Base-by-base conservation (phyloP, 2,329 filamentous ascomycete genomes). In the Curvularia verruculosa region DNA sequence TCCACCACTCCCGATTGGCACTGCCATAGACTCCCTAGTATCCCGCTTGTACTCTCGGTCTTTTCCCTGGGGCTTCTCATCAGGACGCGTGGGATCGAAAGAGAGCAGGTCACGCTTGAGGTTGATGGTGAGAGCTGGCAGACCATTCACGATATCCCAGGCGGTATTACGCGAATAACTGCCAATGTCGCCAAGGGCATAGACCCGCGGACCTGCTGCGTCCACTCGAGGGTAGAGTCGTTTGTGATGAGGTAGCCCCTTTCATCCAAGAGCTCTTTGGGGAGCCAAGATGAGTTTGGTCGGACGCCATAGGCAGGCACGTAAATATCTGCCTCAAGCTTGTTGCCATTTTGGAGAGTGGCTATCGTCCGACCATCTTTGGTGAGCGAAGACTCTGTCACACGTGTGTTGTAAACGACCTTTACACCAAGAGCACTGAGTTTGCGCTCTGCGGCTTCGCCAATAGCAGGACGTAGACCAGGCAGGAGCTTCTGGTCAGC, bases 211-310 rank as follows among this genome's bases (percentile, higher is more conserved):
- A 3, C 79, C 79, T 3, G 78, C 78, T 7, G 61, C 69, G 39
- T 80, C 78, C 40, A 82, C 79, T 19, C 82, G 79, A 82, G 72
- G 1, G 79, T 83, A 9, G 65, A 50, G 0, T 60, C 62, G 63
- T 85, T 79, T 6, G 80, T 82, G 24, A 74, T 73, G 43, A 87
- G 79, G 69, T 81, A 82, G 13, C 81, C 81, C 5, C 67, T 72
- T 0, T 73, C 69, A 56, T 79, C 74, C 3, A 86, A 76, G 39
- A 84, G 78, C 6, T 75, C 66, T 3, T 66, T 49, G 0, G 84
- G 83, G 1, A 87, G 72, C 68, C 80, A 87, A 8, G 73, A 75
- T 19, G 79, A 82, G 70, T 84, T 86, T 0, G 84, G 84, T 7
- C 72, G 66, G 12, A 80, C 80, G 26, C 84, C 84, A 13, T 78